Evolutionary conservation across 768 basidiomycete species (phyloP), one percentile per base, ranked within the genome.

Genomic region (Hemileccinum impolitum): DNA sequence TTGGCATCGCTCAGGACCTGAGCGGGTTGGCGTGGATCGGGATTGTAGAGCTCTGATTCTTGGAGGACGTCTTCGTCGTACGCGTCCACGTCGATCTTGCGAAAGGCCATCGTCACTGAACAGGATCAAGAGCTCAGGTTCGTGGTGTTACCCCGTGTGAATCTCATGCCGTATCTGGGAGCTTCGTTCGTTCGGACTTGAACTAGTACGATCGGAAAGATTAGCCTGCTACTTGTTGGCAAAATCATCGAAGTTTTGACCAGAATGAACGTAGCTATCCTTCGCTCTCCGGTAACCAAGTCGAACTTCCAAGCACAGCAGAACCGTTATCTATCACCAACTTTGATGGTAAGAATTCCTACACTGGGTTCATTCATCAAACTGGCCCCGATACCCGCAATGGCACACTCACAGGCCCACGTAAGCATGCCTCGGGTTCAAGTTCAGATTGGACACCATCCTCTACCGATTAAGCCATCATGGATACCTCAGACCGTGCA

Each of bases 81-180:
- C 35, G 74, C 77, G 72, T 98, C 95, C 62, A 97, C 87, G 72
- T 97, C 86, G 71, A 96, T 92, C 71, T 94, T 94, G 59, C 94
- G 78, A 70, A 93, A 96, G 45, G 83, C 81, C 74, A 76, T 73
- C 8, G 40, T 54, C 28, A 30, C 8, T 30, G 28, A 9, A 9
- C 4, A 8, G 28, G 28, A 30, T 30, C 28, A 30, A 30, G 28
- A 30, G 28, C 28, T 8, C 28, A 9, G 28, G 23, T 23, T 23
- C 23, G n/a, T n/a, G 23, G 23, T 23, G 23, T n/a, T n/a, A 28
- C 26, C 26, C 9, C 9, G 26, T 28, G 26, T 28, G 26, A 28
- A 28, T 28, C 5, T 28, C 9, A 5, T 28, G 9, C 26, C 26
- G 26, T 9, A 28, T 28, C 26, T 9, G 26, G 26, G n/a, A n/a